A percentile compares a stretch with the other conserved stretches of the same genome.
These are phyloP conservation scores for Pichia californica DNA, from an alignment of 805 yeast species.

Conservation along the genomic window DNA sequence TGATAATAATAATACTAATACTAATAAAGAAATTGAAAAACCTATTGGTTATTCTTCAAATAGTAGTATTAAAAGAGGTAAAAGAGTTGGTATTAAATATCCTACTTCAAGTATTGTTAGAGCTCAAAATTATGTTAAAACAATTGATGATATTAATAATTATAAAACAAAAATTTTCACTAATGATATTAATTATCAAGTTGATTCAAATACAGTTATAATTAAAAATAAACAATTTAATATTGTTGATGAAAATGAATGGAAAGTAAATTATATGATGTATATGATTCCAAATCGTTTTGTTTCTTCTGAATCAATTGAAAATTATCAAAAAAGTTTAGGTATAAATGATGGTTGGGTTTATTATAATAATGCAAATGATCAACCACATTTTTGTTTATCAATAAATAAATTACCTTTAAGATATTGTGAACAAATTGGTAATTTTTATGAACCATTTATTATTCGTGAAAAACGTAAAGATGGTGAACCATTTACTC, in stretches of 20 bases:
- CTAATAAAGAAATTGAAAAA: background rate
- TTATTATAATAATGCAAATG: slow-evolving; percentile 3
- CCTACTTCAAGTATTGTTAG: background rate
- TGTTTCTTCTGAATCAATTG: background rate
- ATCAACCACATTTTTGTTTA: slow-evolving; percentile 4
- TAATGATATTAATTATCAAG: background rate
- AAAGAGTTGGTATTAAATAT: background rate
- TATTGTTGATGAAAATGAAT: background rate
- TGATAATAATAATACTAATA: background rate
- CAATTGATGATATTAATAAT: background rate
- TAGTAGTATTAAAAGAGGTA: background rate
- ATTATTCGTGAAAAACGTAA: slow-evolving; percentile 17
- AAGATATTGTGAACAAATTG: slow-evolving; percentile 4
- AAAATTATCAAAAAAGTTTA: background rate
- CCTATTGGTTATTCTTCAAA: too few relatives aligned
- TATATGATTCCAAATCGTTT: slow-evolving; percentile 1
- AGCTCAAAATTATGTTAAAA: background rate
- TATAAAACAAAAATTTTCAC: background rate
- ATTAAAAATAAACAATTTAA: background rate
- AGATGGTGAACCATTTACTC: background rate
- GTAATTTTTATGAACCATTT: slow-evolving; percentile 11
- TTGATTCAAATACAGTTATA: background rate
- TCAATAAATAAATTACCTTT: background rate
- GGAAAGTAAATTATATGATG: background rate
- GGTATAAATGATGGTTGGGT: background rate